Evolutionary conservation across 2,329 filamentous ascomycete species (phyloP).

Genomic region (Fusarium torreyae): DNA sequence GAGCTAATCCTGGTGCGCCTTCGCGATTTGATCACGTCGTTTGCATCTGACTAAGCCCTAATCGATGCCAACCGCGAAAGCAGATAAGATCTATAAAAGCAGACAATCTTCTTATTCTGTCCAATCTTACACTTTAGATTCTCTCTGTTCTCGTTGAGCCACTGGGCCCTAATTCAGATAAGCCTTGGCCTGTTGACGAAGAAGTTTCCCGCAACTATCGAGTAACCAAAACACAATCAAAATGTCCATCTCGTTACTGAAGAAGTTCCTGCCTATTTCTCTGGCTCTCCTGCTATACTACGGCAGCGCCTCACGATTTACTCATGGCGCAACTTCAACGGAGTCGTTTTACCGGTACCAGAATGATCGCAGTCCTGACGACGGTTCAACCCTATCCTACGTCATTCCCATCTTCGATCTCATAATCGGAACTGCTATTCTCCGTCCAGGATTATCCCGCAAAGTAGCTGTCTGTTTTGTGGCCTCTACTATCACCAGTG

Average conservation of each 20-base stretch:
- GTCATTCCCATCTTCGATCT: conserved; percentile 31
- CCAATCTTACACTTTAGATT: background rate
- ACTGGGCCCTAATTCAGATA: too few species aligned
- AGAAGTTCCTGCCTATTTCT: conserved; percentile 21
- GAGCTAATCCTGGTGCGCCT: background rate
- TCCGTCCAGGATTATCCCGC: conserved; percentile 3
- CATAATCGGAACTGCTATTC: conserved; percentile 15
- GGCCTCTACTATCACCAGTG: conserved; percentile 14
- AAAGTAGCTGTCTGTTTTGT: conserved; percentile 34
- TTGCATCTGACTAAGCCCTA: conserved; percentile 18
- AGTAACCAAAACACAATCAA: background rate
- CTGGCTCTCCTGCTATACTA: conserved; percentile 30
- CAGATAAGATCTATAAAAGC: background rate
- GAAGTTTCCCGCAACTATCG: too few species aligned
- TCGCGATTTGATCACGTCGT: background rate
- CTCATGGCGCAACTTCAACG: conserved; percentile 32
- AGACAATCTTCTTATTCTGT: rapidly evolving
- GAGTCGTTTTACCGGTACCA: conserved; percentile 28
- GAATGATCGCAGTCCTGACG: conserved; percentile 23
- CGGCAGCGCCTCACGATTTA: conserved; percentile 37
- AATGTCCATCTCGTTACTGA: conserved; percentile 1
- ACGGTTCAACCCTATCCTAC: conserved; percentile 15
- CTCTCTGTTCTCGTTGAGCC: rapidly evolving
- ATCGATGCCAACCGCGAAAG: background rate
- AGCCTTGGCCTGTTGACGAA: too few species aligned